phyloP scores from a whole-genome alignment of 2,329 filamentous ascomycete genomes.

The Trichoderma sp. region DNA sequence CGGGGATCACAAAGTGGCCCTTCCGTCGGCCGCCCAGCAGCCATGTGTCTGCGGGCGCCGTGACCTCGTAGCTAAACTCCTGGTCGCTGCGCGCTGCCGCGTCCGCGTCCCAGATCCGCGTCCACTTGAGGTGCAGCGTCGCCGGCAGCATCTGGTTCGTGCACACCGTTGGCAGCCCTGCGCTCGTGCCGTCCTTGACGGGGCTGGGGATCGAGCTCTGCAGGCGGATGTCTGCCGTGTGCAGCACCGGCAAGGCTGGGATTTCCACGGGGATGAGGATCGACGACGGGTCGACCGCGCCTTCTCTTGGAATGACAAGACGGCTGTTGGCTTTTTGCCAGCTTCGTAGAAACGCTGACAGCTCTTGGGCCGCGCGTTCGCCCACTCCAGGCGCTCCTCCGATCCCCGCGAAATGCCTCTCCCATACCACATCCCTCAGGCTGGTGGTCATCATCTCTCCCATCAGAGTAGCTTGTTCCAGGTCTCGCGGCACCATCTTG shows the following conservation, averaged over 20 bases:
- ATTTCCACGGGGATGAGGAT: conserved; percentile 91
- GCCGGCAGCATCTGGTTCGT: conserved; percentile 68
- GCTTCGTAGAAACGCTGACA: conserved; percentile 37
- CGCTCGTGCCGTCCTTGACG: conserved; percentile 38
- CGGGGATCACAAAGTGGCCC: conserved; percentile 70
- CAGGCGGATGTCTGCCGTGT: conserved; percentile 72
- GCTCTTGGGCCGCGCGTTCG: conserved; percentile 37
- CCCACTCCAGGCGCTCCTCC: conserved; percentile 45
- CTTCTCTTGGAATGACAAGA: conserved; percentile 35
- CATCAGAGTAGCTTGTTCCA: conserved; percentile 60
- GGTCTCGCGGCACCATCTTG: conserved; percentile 51
- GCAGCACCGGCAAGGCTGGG: conserved; percentile 77
- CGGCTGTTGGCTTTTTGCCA: conserved; percentile 41
- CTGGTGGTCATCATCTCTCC: conserved; percentile 54
- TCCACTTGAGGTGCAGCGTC: conserved; percentile 64
- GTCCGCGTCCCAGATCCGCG: conserved; percentile 61
- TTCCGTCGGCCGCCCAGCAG: conserved; percentile 80
- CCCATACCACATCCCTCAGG: conserved; percentile 52
- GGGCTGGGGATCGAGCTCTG: conserved; percentile 42
- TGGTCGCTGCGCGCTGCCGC: conserved; percentile 51
- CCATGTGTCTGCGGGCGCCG: conserved; percentile 75
- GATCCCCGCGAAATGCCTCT: conserved; percentile 53
- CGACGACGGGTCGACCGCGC: conserved; percentile 51
- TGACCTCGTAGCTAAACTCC: conserved; percentile 83
- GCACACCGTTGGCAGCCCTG: conserved; percentile 50